Base-by-base conservation (phyloP, 2,329 filamentous ascomycete genomes). In the Rutstroemia sp. region DNA sequence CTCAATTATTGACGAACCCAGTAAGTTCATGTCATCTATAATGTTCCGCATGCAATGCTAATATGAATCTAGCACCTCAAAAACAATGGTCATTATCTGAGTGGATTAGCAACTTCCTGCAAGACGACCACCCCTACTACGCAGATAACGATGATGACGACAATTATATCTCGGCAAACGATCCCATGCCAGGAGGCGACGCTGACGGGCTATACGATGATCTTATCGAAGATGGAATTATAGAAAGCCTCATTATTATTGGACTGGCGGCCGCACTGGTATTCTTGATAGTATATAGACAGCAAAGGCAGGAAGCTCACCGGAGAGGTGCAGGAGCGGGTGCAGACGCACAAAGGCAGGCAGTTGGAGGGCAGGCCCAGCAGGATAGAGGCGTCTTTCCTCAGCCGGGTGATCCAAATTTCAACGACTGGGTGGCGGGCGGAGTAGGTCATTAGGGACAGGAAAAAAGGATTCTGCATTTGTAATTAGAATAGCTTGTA, bases 241-340 rank as follows among this genome's bases (percentile, higher is more conserved):
- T 96, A 10, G 94, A 97, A 71, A 92, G 87, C 45, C 72, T 96
- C 23, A 76, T 95, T 46, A 95, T 99, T 60, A 77, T 96, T 14
- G 86, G 82, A 1, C 74, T 97, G 14, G 86, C 88, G 0, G 83
- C 85, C 14, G 83, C 84, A 0, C 77, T 97, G 54, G 83, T 88
- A 0, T 81, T 88, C 52, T 75, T 97, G 34, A 79, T 97, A 16
- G 95, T 91, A 71, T 92, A 94, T 70, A 78, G 89, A 19, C 85
- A 90, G 61, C 84, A 83, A 67, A 76, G 83, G 58, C 87, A 90
- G 67, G 76, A 85, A 62, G 77, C 74, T 30, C 77, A 79, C 52
- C 72, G 71, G 48, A 69, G 73, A 51, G 66, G 67, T 42, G 42
- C 19, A 21, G 73, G 76, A 58, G 71, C 73, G 56, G 72, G 74